phyloP scores from a whole-genome alignment of 2,329 filamentous ascomycete species.

The Graphiopsis chlorocephala region DNA sequence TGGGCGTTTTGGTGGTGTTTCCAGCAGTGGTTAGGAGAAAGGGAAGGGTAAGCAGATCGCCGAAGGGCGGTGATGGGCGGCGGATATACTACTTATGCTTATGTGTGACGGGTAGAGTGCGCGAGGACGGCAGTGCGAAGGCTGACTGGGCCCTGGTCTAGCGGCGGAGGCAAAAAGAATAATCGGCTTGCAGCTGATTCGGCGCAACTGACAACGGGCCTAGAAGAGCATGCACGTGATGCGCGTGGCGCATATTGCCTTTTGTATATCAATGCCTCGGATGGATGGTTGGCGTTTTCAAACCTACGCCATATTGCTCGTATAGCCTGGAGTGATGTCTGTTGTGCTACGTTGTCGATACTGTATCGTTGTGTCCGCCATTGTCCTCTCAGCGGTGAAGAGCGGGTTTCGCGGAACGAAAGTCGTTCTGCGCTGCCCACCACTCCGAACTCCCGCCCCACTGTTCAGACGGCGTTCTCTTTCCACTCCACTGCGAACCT shows the following conservation, averaged over 20 bases:
- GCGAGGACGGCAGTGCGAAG: conserved; percentile 2
- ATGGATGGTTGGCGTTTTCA: neutral
- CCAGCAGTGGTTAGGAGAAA: neutral
- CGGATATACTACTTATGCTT: conserved; percentile 13
- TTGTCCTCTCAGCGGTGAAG: neutral
- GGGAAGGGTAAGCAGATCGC: neutral
- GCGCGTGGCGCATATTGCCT: neutral
- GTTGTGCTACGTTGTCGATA: neutral
- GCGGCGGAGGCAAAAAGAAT: conserved; percentile 11
- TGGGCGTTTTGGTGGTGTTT: neutral
- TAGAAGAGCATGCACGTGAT: neutral
- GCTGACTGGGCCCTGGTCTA: conserved; percentile 8
- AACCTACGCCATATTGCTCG: neutral
- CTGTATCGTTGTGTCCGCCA: neutral
- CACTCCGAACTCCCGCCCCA: neutral
- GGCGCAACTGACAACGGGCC: neutral
- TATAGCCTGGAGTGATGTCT: neutral
- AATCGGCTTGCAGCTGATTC: neutral
- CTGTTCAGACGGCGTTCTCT: neutral
- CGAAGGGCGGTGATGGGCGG: neutral
- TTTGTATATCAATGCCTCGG: neutral
- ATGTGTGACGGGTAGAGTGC: conserved; percentile 14
- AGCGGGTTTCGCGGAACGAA: neutral
- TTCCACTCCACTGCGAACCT: neutral
- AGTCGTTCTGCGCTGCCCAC: neutral